These are phyloP conservation scores for Endocladia muricata DNA, from an alignment of 31 red algal genomes.

Conservation along the genomic window DNA sequence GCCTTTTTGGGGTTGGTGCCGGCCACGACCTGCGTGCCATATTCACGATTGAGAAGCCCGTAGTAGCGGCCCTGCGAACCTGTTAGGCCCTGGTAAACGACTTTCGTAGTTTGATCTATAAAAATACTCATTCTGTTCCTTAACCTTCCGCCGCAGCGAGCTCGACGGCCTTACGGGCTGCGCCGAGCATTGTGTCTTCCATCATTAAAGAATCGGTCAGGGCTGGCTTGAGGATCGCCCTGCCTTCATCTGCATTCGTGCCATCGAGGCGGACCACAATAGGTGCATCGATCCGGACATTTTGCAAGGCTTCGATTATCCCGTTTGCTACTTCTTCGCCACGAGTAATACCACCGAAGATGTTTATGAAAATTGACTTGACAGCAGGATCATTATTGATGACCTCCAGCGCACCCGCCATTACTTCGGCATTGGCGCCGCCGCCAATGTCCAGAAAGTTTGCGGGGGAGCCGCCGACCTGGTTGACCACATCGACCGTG, in stretches of 20 bases:
- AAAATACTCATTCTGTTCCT: no score
- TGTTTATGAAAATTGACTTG: constrained; percentile 62
- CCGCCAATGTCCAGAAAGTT: constrained; percentile 81
- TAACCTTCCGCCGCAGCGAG: no score
- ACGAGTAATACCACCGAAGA: constrained; percentile 78
- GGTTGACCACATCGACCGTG: constrained; percentile 77
- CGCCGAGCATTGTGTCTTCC: no score
- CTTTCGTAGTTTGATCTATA: no score
- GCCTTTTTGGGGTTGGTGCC: constrained; percentile 88
- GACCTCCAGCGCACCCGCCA: constrained; percentile 52
- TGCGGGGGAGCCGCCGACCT: constrained; percentile 59
- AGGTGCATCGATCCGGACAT: constrained; percentile 35
- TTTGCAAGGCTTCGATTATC: constrained; percentile 41
- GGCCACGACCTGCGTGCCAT: constrained; percentile 94
- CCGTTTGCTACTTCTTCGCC: constrained; percentile 71
- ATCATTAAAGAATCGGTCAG: neutral
- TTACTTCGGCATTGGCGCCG: constrained; percentile 49
- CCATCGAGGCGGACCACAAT: constrained; percentile 64
- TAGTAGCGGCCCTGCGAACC: constrained; percentile 96
- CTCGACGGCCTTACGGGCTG: no score
- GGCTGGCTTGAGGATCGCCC: constrained; percentile 43
- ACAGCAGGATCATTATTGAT: constrained; percentile 48
- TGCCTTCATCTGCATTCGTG: constrained; percentile 61
- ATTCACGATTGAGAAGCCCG: constrained; percentile 80
- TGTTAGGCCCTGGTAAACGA: constrained; percentile 97